A percentile compares a stretch with the other conserved stretches of the same genome.
Conservation (phyloP, 1,284 basidiomycete species). For the Microbotryomycetes sp. region DNA sequence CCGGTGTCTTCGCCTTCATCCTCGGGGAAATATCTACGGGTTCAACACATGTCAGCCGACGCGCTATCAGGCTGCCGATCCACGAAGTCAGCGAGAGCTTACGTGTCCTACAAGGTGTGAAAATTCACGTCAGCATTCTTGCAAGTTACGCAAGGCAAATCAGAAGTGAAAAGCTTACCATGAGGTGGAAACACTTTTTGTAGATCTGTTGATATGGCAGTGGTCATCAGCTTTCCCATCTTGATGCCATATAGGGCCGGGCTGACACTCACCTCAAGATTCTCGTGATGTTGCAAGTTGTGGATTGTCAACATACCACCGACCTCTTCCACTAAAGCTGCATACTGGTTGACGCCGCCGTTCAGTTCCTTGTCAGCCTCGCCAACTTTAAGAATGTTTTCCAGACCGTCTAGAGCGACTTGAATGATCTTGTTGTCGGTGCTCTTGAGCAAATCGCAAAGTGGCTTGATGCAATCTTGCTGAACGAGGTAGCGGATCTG, state of each 20-base stretch:
- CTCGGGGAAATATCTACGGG: constrained; percentile 44
- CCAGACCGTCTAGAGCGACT: constrained; percentile 90
- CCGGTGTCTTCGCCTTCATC: constrained; percentile 57
- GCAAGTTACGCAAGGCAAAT: not conserved
- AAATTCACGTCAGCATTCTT: not conserved
- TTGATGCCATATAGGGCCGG: not conserved
- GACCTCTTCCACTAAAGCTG: constrained; percentile 90
- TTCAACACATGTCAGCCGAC: too few species aligned
- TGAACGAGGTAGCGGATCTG: constrained; percentile 98
- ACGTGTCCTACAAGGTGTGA: not conserved
- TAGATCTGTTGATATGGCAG: constrained; percentile 54
- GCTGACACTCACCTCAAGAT: constrained; percentile 58
- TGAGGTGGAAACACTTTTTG: constrained; percentile 99
- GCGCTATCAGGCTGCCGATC: not conserved
- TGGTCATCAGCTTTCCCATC: not conserved
- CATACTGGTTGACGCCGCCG: constrained; percentile 86
- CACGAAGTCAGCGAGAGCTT: too few species aligned
- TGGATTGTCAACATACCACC: constrained; percentile 98
- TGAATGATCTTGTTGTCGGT: constrained; percentile 99
- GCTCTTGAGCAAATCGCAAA: constrained; percentile 90
- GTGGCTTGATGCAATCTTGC: constrained; percentile 97
- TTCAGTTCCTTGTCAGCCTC: constrained; percentile 86
- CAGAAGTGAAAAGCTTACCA: constrained; percentile 72
- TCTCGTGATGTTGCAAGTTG: constrained; percentile 98
- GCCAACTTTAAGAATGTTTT: constrained; percentile 98